Evolutionary conservation across 2,329 filamentous ascomycete species (phyloP).

Genomic region (Microthyrium microscopicum): DNA sequence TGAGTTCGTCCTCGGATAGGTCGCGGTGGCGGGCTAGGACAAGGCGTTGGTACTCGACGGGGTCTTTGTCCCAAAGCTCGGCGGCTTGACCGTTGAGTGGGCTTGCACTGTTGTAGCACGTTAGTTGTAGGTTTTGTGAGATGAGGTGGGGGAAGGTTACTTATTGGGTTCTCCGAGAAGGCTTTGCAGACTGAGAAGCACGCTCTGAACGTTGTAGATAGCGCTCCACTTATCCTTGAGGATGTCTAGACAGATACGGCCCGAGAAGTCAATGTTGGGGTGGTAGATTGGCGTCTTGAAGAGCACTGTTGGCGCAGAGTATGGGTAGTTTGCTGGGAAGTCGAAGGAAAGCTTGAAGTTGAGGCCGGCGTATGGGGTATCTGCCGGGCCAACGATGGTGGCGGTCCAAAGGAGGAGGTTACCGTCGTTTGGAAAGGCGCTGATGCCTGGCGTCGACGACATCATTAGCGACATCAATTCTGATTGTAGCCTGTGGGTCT

Average conservation of each 20-base stretch:
- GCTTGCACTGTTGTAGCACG: slow-evolving; percentile 46
- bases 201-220: slow-evolving; percentile 89
- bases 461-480: slow-evolving; percentile 99
- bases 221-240: slow-evolving; percentile 99
- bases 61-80: slow-evolving; percentile 83
- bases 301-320: slow-evolving; percentile 73
- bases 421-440: slow-evolving; percentile 84
- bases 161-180: slow-evolving; percentile 95
- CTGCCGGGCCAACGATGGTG: slow-evolving; percentile 79
- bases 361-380: slow-evolving; percentile 78
- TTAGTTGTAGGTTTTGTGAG: background rate
- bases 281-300: slow-evolving; percentile 99
- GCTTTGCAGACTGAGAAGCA: slow-evolving; percentile 85
- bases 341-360: slow-evolving; percentile 83
- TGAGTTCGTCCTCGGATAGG: slow-evolving; percentile 30
- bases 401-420: slow-evolving; percentile 88
- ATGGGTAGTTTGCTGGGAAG: slow-evolving; percentile 88
- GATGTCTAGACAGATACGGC: slow-evolving; percentile 93
- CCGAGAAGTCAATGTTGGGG: slow-evolving; percentile 94
- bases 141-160: slow-evolving; percentile 35
- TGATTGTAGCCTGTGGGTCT: slow-evolving; percentile 59
- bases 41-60: slow-evolving; percentile 67
- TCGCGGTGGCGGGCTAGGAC: slow-evolving; percentile 48
- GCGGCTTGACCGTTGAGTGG: slow-evolving; percentile 93
- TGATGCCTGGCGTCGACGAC: slow-evolving; percentile 79